Conservation (phyloP, 352 stramenopile species). For the Plasmopara halstedii region DNA sequence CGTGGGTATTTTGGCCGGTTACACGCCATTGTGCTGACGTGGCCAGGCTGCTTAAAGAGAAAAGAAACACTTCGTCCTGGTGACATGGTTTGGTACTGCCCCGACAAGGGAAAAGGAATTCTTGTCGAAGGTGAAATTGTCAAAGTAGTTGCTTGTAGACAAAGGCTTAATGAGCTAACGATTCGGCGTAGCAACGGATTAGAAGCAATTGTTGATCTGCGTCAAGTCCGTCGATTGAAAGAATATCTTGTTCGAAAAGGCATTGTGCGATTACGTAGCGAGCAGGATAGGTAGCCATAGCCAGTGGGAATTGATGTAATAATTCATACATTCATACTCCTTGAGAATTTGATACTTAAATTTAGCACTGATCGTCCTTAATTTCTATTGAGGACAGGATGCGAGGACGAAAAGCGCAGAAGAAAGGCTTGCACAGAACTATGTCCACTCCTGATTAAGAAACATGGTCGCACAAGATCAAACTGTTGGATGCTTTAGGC, state of each 20-base stretch:
- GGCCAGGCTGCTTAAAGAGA: conserved; percentile 20
- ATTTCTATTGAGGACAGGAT: neutral
- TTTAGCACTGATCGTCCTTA: no score
- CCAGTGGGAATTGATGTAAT: no score
- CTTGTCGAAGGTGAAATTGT: conserved; percentile 18
- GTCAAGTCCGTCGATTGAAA: conserved; percentile 23
- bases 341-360: no score
- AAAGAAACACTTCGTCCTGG: conserved; percentile 20
- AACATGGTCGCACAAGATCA: conserved; percentile 9
- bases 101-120: conserved; percentile 1
- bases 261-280: conserved; percentile 14
- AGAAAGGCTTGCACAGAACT: neutral
- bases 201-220: conserved; percentile 8
- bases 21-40: conserved; percentile 35
- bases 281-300: conserved; percentile 1
- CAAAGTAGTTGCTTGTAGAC: conserved; percentile 21
- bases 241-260: conserved; percentile 38
- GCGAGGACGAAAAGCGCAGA: conserved; percentile 7
- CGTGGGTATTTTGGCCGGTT: conserved; percentile 33
- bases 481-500: conserved; percentile 22
- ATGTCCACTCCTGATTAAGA: conserved; percentile 2
- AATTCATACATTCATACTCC: no score
- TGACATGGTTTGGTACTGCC: conserved; percentile 33
- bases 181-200: conserved; percentile 19
- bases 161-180: conserved; percentile 14